A percentile compares a stretch with the other conserved stretches of the same genome.
These are phyloP conservation scores for Solanum tarapatanum DNA, from an alignment of 257 asterid genomes.

Conservation along the genomic window DNA sequence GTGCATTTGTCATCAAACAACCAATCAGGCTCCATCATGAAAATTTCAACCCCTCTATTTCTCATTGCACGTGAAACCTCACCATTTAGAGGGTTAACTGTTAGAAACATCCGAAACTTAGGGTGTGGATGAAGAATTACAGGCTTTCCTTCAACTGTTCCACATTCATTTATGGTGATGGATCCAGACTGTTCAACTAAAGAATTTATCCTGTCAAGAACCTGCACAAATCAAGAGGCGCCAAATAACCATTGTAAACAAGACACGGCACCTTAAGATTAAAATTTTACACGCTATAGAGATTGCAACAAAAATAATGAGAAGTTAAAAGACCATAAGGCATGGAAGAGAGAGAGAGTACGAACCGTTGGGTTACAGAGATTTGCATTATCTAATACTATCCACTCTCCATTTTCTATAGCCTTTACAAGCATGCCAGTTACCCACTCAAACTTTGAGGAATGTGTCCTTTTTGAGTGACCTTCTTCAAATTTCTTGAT, in stretches of 20 bases:
- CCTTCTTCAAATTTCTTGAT: constrained; percentile 42
- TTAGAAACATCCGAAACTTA: constrained; percentile 83
- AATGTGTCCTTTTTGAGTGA: constrained; percentile 21
- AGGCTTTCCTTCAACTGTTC: constrained; percentile 76
- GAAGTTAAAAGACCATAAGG: neutral
- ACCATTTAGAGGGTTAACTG: constrained; percentile 81
- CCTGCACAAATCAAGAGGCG: constrained; percentile 30
- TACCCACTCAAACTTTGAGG: constrained; percentile 93
- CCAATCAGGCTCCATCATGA: constrained; percentile 65
- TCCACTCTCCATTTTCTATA: constrained; percentile 97
- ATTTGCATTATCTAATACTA: constrained; percentile 90
- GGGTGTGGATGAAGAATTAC: constrained; percentile 86
- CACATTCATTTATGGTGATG: constrained; percentile 87
- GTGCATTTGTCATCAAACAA: constrained; percentile 26
- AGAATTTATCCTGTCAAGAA: constrained; percentile 96
- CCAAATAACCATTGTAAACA: neutral
- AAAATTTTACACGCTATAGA: neutral
- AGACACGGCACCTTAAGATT: neutral
- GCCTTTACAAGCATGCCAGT: constrained; percentile 85
- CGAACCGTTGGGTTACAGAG: constrained; percentile 98
- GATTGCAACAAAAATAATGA: neutral
- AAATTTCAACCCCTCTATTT: constrained; percentile 90
- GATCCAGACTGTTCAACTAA: constrained; percentile 98
- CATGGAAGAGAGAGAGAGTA: neutral
- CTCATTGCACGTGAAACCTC: constrained; percentile 99